Percentiles rank a stretch among this genome's conserved stretches.
Conservation (phyloP, 257 asterid genomes). For the Scutellaria baicalensis region DNA sequence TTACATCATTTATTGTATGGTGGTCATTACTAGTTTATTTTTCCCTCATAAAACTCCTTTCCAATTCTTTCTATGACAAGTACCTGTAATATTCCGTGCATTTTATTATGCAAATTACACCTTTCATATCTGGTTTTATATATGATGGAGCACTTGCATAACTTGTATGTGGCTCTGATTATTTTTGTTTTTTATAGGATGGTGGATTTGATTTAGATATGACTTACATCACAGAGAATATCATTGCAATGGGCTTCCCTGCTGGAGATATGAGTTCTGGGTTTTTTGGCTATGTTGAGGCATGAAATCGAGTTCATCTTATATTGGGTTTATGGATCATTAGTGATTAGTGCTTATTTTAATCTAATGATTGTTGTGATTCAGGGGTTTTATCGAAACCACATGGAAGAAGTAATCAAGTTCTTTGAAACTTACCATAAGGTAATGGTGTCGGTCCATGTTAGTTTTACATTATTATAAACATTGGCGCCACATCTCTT, state of each 20-base stretch:
- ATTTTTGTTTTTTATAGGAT: conserved; percentile 47
- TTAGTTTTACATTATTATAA: background rate
- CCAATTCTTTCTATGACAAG: background rate
- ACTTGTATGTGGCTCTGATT: conserved; percentile 12
- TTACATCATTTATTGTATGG: background rate
- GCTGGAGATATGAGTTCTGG: conserved; percentile 99
- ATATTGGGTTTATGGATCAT: background rate
- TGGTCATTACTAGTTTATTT: background rate
- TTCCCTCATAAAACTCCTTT: background rate
- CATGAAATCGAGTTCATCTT: conserved; percentile 17
- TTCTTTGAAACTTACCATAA: conserved; percentile 95
- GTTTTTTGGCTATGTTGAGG: conserved; percentile 95
- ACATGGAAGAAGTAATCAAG: conserved; percentile 98
- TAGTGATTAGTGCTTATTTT: conserved; percentile 10
- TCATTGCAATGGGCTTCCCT: conserved; percentile 99
- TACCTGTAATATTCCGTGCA: background rate
- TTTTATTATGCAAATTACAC: background rate
- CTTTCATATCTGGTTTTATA: background rate
- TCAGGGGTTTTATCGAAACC: conserved; percentile 95
- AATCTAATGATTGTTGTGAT: conserved; percentile 23
- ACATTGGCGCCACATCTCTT: background rate
- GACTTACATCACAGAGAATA: conserved; percentile 99
- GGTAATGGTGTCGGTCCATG: conserved; percentile 39
- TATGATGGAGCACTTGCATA: background rate
- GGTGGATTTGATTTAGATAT: conserved; percentile 98